Conservation (phyloP, 108 stramenopile genomes). For the Cylindrotheca fusiformis region DNA sequence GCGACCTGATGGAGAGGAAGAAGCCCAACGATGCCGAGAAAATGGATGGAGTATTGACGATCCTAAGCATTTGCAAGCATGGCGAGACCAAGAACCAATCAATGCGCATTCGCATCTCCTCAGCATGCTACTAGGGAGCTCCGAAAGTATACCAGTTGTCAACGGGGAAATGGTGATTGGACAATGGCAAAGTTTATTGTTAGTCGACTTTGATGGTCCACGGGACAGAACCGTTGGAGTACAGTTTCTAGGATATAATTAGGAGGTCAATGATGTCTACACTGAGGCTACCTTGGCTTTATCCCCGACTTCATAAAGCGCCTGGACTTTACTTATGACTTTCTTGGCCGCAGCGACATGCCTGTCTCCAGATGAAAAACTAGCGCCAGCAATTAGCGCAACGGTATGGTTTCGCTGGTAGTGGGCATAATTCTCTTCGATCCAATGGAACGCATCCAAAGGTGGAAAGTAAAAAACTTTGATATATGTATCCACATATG, state of each 20-base stretch:
- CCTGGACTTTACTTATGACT: neutral
- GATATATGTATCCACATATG: constrained; percentile 85
- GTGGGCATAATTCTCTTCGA: constrained; percentile 16
- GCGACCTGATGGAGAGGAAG: constrained; percentile 75
- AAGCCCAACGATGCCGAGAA: constrained; percentile 75
- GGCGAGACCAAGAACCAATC: constrained; percentile 89
- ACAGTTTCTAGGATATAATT: constrained; percentile 75
- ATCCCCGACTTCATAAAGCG: neutral
- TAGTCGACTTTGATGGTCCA: constrained; percentile 87
- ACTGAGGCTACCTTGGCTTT: neutral
- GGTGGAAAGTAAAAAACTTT: constrained; percentile 90
- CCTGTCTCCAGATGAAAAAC: constrained; percentile 5
- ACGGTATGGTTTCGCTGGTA: constrained; percentile 20
- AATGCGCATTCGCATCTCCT: constrained; percentile 88
- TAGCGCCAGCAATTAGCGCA: constrained; percentile 16
- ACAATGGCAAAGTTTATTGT: constrained; percentile 79
- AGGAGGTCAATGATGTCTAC: neutral
- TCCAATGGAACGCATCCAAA: constrained; percentile 40
- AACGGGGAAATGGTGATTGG: constrained; percentile 82
- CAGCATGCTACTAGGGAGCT: constrained; percentile 75
- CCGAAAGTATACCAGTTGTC: constrained; percentile 80
- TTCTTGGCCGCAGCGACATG: neutral
- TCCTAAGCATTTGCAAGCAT: constrained; percentile 50
- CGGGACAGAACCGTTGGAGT: constrained; percentile 74
- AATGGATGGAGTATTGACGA: constrained; percentile 88